Base-by-base conservation (phyloP, 2,329 filamentous ascomycete genomes). In the Aulographum hederae region DNA sequence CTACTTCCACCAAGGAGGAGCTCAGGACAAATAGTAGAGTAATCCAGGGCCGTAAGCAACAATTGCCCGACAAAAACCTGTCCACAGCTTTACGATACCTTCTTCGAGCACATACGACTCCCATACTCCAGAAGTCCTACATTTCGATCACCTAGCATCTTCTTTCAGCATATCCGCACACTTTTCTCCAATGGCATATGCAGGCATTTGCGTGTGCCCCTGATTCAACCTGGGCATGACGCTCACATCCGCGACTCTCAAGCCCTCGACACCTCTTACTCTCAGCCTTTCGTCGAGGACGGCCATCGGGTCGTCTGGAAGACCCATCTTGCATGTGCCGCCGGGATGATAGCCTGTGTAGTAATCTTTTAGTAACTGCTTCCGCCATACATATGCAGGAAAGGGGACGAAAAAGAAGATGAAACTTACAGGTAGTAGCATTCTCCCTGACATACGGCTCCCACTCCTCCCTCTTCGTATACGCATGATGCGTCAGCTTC, bases 401-500 rank as follows among this genome's bases (percentile, higher is more conserved):
- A 6, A 34, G 15, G 8, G n/a, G 16, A 28, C 13, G 19, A 26
- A 11, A 26, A 12, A 25, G 10, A 30, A n/a, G n/a, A n/a, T 23
- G 16, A 29, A 6, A 41, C 43, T 54, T 53, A 65, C 67, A 71
- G 16, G 68, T 72, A 2, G 66, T 70, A n/a, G 65, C 68, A 43
- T 71, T 57, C 19, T 72, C 50, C 41, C 58, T 64, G 4, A 74
- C 63, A 40, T 63, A 64, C 1, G 59, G 56, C 21, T 63, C 52
- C 70, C 70, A 74, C 26, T 74, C 57, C 41, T 71, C 65, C 11
- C 68, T 54, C 1, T 52, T 61, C 32, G 53, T 66, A 43, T 61
- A 58, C 21, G 21, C 8, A n/a, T 25, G 21, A 38, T 74, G 69
- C 1, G 43, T 56, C 27, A 60, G 42, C 18, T 60, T 52, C 11